Base-by-base conservation (phyloP, 768 basidiomycete species). In the Serendipita indica region DNA sequence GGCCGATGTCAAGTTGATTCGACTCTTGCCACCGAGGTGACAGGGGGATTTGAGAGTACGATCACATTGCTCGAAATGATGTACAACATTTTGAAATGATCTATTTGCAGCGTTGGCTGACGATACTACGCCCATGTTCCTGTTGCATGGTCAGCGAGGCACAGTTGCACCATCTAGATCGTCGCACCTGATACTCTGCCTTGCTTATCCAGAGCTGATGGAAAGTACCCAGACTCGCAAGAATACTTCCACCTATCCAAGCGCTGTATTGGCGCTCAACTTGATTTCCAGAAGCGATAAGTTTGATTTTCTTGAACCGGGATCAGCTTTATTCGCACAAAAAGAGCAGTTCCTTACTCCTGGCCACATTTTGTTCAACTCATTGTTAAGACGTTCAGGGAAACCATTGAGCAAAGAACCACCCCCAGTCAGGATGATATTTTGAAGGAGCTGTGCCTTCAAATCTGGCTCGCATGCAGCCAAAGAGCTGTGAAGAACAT, bases 371-470 rank as follows among this genome's bases (percentile, higher is more conserved):
- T 84, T 76, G 34, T 73, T 71, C 6, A 98, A 72, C 69, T 99
- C 96, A 58, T 75, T 74, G 60, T 80, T 75, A 43, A 98, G 74
- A 16, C 96, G 79, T 65, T 98, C 92, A 27, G 78, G 78, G 62
- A 98, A 80, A 18, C 96, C 96, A 33, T 84, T 72, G 61, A 94
- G 84, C 41, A 90, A 72, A 60, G 86, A 89, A 34, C 92, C 88
- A 7, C 93, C 94, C 5, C 96, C 96, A n/a, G 90, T 88, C 45
- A 98, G 79, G 49, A 99, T 93, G 57, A 99, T 83, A 66, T 98
- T 97, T 62, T 86, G 81, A 67, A 94, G 79, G 27, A 99, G 80
- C 18, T 87, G 84, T 60, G 89, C 86, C 28, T 93, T 86, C 59
- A 97, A 72, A 69, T 99, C 96, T 0, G 87, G 83, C 65, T 99